Evolutionary conservation across 2,329 filamentous ascomycete genomes (phyloP), one percentile per base, ranked within the genome.

Genomic region (Massarina eburnea): DNA sequence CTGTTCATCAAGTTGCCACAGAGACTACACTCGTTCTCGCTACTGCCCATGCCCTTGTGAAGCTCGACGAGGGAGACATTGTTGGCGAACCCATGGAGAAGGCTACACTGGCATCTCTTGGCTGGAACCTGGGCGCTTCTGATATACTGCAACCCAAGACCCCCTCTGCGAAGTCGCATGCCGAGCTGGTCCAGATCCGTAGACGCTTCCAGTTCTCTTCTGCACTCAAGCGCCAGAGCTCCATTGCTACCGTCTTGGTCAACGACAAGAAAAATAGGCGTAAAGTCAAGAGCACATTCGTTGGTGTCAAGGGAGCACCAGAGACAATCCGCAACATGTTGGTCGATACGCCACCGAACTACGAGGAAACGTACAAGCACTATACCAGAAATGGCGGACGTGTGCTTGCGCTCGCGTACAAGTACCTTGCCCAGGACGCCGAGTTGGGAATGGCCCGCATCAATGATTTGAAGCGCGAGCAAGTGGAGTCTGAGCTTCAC

Each of bases 81-180:
- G 94, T 99, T 35, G 94, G 94, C 62, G 94, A 99, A 65, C 94
- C 94, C 2, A 99, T 99, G 94, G 94, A 99, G 68, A 97, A 97
- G 73, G 94, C 94, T 35, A 97, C 94, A 1, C 77, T 99, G 21
- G 77, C 80, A 39, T 91, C 92, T 45, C 84, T 99, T 9, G 91
- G 92, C 43, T 99, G 94, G 94, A 85, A 81, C 45, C 80, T 99
- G n/a, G 91, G 91, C 38, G 86, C 84, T 62, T 94, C 96, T 56
- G 92, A 99, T 62, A 85, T 81, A 24, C 80, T 99, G 14, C 83
- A 83, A 21, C 87, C 84, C 69, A 91, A 88, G 67, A 68, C 73
- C n/a, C 72, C 71, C 30, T 73, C 73, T 12, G 66, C 74, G 18
- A 76, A 76, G 7, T 77, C 76, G 22, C 62, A 68, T 32, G 78